Evolutionary conservation across 768 basidiomycete genomes (phyloP), one percentile per base, ranked within the genome.

Genomic region (Calocybe cyanea): DNA sequence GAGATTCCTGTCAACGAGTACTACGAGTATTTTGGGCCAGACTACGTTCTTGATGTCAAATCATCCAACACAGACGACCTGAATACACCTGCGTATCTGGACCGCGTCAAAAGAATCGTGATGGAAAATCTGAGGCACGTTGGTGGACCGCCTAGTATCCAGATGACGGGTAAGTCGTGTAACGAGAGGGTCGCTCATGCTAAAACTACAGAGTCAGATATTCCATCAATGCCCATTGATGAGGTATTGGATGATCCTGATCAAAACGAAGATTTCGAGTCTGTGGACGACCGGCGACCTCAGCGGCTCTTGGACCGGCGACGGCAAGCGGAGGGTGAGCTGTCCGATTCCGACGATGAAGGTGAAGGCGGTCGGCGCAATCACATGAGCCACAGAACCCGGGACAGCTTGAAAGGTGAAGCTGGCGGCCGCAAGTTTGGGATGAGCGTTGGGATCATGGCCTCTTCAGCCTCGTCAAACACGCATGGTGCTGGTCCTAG

Each of bases 1-100:
- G 95, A 91, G 60, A 95, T 99, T 43, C 96, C 96, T 2, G 86
- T 94, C 52, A 99, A 98, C 59, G 96, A 99, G 67, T 99, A 98
- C 68, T 98, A 94, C 60, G 95, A 98, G 61, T 98, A 98, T 65
- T 98, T 97, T 63, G 96, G 96, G 0, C 96, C 96, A 2, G 92
- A 95, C 58, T 97, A 98, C 59, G 82, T 93, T 61, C 77, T 99
- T 24, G 92, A 99, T 61, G 96, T 99, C 21, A 90, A 86, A 57
- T 71, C 92, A 10, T 93, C 91, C 10, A 99, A 98, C 61, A 87
- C 92, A 49, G 93, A 96, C 54, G 95, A 99, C 60, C 70, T 95
- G 69, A 99, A 99, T 60, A 89, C 90, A 2, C 81, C 80, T 4
- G 88, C 89, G 49, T 99, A 98, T 64, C 74, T 99, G 48, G 87